These are phyloP conservation scores for Acacia pycnantha DNA, from an alignment of 331 rosid genomes.

Conservation along the genomic window DNA sequence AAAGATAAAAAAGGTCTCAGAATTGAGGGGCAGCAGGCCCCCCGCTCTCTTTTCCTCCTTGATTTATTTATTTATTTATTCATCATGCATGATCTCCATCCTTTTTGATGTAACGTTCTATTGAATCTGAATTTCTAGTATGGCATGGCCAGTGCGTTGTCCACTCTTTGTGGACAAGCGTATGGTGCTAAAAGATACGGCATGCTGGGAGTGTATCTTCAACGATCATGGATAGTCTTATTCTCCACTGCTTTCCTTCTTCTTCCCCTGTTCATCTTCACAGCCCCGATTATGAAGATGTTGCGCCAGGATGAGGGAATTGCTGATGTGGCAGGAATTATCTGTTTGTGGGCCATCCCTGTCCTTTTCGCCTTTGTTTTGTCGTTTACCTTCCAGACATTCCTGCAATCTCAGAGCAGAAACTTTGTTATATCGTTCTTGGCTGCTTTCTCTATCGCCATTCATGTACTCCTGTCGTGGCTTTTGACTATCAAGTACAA, in stretches of 20 bases:
- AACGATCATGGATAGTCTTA: constrained; percentile 42
- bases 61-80: no score
- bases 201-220: constrained; percentile 50
- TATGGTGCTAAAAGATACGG: constrained; percentile 43
- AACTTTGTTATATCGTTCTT: constrained; percentile 40
- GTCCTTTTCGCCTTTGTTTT: constrained; percentile 22
- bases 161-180: constrained; percentile 60
- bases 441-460: constrained; percentile 26
- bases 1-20: no score
- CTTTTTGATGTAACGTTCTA: background rate
- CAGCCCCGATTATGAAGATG: constrained; percentile 35
- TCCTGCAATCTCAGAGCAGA: constrained; percentile 58
- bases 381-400: constrained; percentile 45
- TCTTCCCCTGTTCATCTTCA: constrained; percentile 39
- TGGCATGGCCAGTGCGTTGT: constrained; percentile 60
- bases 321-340: constrained; percentile 28
- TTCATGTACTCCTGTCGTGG: constrained; percentile 48
- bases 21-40: no score
- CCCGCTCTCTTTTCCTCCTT: no score
- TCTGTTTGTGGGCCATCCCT: constrained; percentile 44
- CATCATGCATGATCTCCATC: background rate
- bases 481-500: constrained; percentile 37
- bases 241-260: background rate
- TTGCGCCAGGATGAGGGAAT: constrained; percentile 41
- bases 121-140: constrained; percentile 21